These are phyloP conservation scores for Cynara cardunculus DNA, from an alignment of 129 eudicot species.

Conservation along the genomic window DNA sequence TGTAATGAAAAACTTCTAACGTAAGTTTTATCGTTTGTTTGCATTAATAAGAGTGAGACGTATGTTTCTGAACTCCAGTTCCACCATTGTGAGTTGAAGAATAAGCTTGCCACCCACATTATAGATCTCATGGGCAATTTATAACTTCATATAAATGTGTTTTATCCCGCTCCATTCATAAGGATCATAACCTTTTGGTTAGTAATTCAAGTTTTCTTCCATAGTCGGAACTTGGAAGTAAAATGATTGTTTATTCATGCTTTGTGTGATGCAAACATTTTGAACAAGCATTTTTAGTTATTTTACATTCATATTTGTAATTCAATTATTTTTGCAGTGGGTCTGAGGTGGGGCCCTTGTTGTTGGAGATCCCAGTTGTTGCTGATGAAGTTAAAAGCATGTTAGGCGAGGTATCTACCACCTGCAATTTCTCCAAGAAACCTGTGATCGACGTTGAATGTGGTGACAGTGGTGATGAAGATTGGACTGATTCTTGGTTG, in stretches of 20 bases:
- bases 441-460: constrained; percentile 52
- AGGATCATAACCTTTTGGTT: not conserved
- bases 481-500: constrained; percentile 40
- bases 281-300: not conserved
- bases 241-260: not conserved
- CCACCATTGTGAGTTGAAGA: not conserved
- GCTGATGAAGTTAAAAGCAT: constrained; percentile 20
- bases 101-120: not conserved
- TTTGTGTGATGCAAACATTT: not conserved
- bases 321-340: constrained; percentile 49
- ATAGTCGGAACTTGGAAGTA: not conserved
- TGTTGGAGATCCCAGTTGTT: constrained; percentile 31
- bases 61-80: not conserved
- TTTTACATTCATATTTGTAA: not conserved
- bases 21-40: not conserved
- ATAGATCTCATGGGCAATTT: not conserved
- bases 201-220: not conserved
- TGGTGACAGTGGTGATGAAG: constrained; percentile 36
- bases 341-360: constrained; percentile 49
- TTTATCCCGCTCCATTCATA: not conserved
- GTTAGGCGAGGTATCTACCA: constrained; percentile 24
- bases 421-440: constrained; percentile 17
- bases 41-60: not conserved
- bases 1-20: not conserved
- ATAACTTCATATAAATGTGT: not conserved